A percentile compares a stretch with the other conserved stretches of the same genome.
phyloP scores from a whole-genome alignment of 768 basidiomycete species.

The Gymnopilus dilepis region DNA sequence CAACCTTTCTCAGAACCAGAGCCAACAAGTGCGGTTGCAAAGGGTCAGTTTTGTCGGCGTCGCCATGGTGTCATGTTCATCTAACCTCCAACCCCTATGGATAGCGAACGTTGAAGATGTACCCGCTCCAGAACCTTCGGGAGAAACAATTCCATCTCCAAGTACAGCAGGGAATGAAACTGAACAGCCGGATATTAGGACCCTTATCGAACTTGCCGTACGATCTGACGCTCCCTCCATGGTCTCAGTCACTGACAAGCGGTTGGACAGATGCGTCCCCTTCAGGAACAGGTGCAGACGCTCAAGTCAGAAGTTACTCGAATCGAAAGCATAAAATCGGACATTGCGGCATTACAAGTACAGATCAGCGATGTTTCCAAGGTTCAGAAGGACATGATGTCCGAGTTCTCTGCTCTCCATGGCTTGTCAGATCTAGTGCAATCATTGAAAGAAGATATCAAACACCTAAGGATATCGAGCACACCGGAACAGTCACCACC shows the following conservation, averaged over 20 bases:
- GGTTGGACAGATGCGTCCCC: conserved; percentile 48
- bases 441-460: conserved; percentile 30
- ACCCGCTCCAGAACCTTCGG: not conserved
- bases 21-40: conserved; percentile 9
- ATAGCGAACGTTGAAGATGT: not conserved
- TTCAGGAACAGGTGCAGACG: conserved; percentile 44
- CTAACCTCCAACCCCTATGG: not conserved
- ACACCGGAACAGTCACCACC: conserved; percentile 18
- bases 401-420: conserved; percentile 23
- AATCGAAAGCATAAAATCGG: conserved; percentile 30
- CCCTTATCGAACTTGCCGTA: conserved; percentile 23
- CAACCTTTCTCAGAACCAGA: conserved; percentile 30
- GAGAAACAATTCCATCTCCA: not conserved
- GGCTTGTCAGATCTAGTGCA: conserved; percentile 26
- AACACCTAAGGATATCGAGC: conserved; percentile 20
- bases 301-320: conserved; percentile 24
- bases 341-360: conserved; percentile 24
- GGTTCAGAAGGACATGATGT: conserved; percentile 25
- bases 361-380: conserved; percentile 28
- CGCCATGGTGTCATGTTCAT: not conserved
- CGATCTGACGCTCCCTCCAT: not conserved
- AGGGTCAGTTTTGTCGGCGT: conserved; percentile 13
- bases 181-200: conserved; percentile 12
- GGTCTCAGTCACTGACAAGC: not conserved
- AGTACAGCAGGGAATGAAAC: not conserved